Evolutionary conservation across 2,329 filamentous ascomycete species (phyloP), one percentile per base, ranked within the genome.

Genomic region (Fusarium poae): DNA sequence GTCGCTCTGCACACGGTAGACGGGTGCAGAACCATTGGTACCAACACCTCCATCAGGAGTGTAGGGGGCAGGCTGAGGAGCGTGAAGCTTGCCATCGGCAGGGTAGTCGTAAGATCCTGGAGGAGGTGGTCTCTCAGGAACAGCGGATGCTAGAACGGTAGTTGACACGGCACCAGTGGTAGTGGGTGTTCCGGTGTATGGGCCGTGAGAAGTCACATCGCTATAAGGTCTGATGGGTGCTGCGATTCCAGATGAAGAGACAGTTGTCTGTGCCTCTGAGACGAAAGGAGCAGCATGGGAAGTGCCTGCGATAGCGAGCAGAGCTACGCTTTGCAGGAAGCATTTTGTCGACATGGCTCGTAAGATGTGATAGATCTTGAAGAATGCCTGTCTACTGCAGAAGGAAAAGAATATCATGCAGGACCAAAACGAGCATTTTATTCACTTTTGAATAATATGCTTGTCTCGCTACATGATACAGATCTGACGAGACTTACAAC

Each of bases 1-100:
- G 74, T 97, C 93, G 67, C 90, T 92, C 73, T 92, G 85, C 1
- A 92, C 89, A 64, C 91, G 88, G 78, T 95, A 95, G 2, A 93
- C 87, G 3, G 92, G 92, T 43, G 85, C 84, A 10, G 88, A 87
- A n/a, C 92, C 92, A 63, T 95, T 94, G 43, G 92, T 94, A 4
- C 92, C 92, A 2, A 91, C 79, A 15, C 93, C 93, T 59, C 92
- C 92, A 37, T 83, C 86, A 1, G 92, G 93, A 0, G 85, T 86
- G 79, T 91, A 95, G 0, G 92, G 92, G 1, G 89, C 88, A 2
- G 92, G 91, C 77, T 92, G 80, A 2, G 86, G 82, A n/a, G 86
- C 80, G 57, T 92, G 86, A 2, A 94, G 86, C 57, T 85, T 76
- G 15, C 93, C 93, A 70, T 94, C 85, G 10, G 88, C 86, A 12